Evolutionary conservation across 2,329 filamentous ascomycete species (phyloP), one percentile per base, ranked within the genome.

Genomic region (Madurella fahalii): DNA sequence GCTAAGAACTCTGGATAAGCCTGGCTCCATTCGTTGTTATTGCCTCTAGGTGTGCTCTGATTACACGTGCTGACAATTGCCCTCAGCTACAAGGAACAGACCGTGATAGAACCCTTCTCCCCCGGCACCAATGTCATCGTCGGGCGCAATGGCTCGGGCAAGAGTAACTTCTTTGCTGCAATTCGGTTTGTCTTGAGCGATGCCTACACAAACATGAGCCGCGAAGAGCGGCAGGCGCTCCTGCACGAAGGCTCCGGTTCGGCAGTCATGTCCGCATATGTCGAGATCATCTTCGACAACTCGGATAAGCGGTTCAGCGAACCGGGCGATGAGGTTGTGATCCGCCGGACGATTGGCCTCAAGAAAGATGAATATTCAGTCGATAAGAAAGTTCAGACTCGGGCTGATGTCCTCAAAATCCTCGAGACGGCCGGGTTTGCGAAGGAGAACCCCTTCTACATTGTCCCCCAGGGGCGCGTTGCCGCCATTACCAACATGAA

Each of bases 281-380:
- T 99, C 56, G 94, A 99, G 73, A 90, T 99, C 66, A 95, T 96
- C 62, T 99, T 99, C 72, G 94, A 99, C 79, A 99, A 99, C 69
- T 89, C 83, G 65, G 93, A 99, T 69, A 90, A 95, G 64, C 89
- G 94, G 64, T 97, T 99, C 67, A 91, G 91, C 37, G 96, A 91
- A 9, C 90, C 90, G 63, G 94, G 90, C 68, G 87, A 91, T 57
- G 93, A 99, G 70, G 84, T 97, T 46, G 86, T 94, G 41, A 77
- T 99, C 55, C 88, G 95, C 58, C 88, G 94, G 43, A 97, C 94
- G 0, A 99, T 99, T 70, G 94, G 93, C 50, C 79, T 93, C 60
- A 97, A 99, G 74, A 99, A 99, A 74, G 94, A 99, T 69, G 94
- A 99, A 75, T 99, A 97, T 71, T 95, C 93, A 1, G 83, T 99